phyloP scores from a whole-genome alignment of 1,139 yeast genomes.

The Debaryomyces nepalensis region DNA sequence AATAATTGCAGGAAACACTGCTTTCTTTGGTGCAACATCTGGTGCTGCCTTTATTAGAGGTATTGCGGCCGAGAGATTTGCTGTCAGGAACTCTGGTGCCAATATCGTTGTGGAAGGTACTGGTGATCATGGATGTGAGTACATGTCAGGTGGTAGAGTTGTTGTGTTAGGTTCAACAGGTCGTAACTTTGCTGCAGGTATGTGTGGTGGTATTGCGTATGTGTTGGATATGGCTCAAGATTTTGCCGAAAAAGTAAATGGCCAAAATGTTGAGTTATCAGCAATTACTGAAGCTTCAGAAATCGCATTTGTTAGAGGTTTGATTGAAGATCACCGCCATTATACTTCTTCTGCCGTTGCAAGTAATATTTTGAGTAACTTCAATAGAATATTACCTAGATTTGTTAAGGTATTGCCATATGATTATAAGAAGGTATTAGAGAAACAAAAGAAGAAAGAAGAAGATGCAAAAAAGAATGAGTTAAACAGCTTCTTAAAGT shows the following conservation, averaged over 20 bases:
- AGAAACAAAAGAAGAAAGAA: slow-evolving; percentile 70
- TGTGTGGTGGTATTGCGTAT: slow-evolving; percentile 99
- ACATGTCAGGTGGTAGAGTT: slow-evolving; percentile 99
- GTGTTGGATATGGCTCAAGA: slow-evolving; percentile 96
- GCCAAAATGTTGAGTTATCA: slow-evolving; percentile 80
- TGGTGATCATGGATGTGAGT: slow-evolving; percentile 99
- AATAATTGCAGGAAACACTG: slow-evolving; percentile 95
- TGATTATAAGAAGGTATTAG: slow-evolving; percentile 90
- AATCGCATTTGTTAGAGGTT: slow-evolving; percentile 90
- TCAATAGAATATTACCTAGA: slow-evolving; percentile 84
- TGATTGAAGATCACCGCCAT: slow-evolving; percentile 93
- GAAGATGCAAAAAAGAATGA: slow-evolving; percentile 71
- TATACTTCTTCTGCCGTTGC: slow-evolving; percentile 94
- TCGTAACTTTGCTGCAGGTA: slow-evolving; percentile 97
- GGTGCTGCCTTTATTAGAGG: slow-evolving; percentile 95
- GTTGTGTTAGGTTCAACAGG: slow-evolving; percentile 92
- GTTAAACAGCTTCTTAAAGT: slow-evolving; percentile 59
- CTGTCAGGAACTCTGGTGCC: slow-evolving; percentile 98
- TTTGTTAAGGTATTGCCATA: slow-evolving; percentile 92
- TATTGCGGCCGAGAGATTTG: slow-evolving; percentile 98
- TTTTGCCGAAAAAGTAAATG: slow-evolving; percentile 78
- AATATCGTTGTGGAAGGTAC: slow-evolving; percentile 95
- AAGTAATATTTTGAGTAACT: slow-evolving; percentile 77
- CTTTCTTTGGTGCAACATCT: slow-evolving; percentile 96
- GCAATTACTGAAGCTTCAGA: slow-evolving; percentile 84